Evolutionary conservation across 371 early-diverging fungal genomes (phyloP), one percentile per base, ranked within the genome.

Genomic region (Circinella minor): DNA sequence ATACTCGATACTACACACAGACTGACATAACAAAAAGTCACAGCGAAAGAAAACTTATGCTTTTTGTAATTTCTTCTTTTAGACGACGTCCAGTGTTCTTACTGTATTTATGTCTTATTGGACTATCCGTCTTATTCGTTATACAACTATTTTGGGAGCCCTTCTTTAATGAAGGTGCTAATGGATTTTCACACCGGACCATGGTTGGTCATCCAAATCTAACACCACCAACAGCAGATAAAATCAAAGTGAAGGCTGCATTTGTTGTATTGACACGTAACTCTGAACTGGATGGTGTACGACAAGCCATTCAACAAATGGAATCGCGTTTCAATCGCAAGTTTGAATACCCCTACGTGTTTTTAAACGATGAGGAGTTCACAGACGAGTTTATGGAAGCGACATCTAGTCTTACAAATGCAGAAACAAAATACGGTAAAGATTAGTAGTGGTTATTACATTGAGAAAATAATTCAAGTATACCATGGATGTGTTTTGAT

Each of bases 311-410:
- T 75, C 82, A 77, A 17, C 88, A 92, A 77, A 83, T 96, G 43
- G 96, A 97, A 74, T 89, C 92, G 61, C 79, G 90, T 20, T 96
- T 96, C 81, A 98, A 98, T 72, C 79, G 77, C 60, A 80, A 86
- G 27, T 94, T 86, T 81, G 76, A 90, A 69, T 98, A 97, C 76
- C 97, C 97, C 3, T 98, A 95, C 80, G 93, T 98, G 17, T 92
- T 93, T 71, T 68, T 94, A 47, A 95, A 93, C 74, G 93, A 98
- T 66, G 86, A 84, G 34, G 88, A 90, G 4, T 98, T 97, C 71
- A 89, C 90, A 0, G 86, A 90, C 0, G 86, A 90, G 54, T 98
- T 98, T 77, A 92, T 91, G 73, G 73, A 78, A 48, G 46, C 69
- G 65, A 86, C 89, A 36, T 60, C 70, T 34, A 69, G 75, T 20